Base-by-base conservation (phyloP, 106 monocot species). In the Gastrodia elata region DNA sequence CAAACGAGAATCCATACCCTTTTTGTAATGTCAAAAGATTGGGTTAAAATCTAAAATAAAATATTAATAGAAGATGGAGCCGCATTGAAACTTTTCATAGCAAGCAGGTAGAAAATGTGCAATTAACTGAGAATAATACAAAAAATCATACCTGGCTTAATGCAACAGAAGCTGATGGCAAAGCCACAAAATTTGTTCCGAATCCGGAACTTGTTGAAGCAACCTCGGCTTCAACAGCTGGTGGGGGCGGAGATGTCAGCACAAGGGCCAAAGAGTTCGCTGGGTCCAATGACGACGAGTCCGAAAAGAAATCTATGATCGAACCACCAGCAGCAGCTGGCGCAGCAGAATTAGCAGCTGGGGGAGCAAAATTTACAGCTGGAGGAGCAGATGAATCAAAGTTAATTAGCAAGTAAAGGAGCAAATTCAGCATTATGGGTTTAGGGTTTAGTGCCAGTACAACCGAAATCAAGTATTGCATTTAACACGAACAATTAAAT, bases 231-330 rank as follows among this genome's bases (percentile, higher is more conserved):
- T 77, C 49, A 57, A 70, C 59, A 30, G 77, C 55, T 39, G 77
- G 61, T 35, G 71, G 16, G 1, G 15, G 48, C 74, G 70, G 41
- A 68, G 76, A 76, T 27, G 87, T 73, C 42, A 93, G 84, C 33
- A 91, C 81, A 10, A 93, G 73, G 75, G 93, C 97, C 77, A 93
- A 72, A 10, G 90, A 81, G 82, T 74, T 77, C 27, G 87, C 67
- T 41, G 88, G 74, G 72, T 97, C 92, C 16, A 68, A 73, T 44
- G 78, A 59, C 18, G 84, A 80, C 35, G 75, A 42, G 42, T 78
- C 80, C 56, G 86, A 88, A 80, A 98, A 98, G 8, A 98, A 71
- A 68, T 91, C 97, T 58, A 82, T 74, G 71, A 75, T 88, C 15
- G 70, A 49, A 71, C 67, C 89, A 65, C 36, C 78, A 13, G 65